Percentiles rank a stretch among this genome's conserved stretches.
phyloP scores from a whole-genome alignment of 192 early-diverging fungal genomes.

The Podila horticola region DNA sequence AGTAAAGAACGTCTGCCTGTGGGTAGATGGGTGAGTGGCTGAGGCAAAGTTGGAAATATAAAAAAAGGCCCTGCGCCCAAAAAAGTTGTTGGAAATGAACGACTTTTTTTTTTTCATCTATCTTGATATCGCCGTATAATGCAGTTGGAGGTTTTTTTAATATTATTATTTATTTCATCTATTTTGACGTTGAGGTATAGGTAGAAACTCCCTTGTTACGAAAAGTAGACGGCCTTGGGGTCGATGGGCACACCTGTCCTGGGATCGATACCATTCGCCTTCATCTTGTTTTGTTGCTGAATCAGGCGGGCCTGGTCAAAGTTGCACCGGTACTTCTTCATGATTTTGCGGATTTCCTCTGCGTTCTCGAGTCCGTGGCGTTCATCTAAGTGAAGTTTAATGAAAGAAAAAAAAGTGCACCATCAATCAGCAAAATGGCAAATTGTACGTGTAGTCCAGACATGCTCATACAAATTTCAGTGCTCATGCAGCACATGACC shows the following conservation, averaged over 20 bases:
- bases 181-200: background rate
- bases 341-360: constrained; percentile 63
- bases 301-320: constrained; percentile 71
- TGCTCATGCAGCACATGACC: too few species aligned
- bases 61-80: too few species aligned
- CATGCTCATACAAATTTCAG: too few species aligned
- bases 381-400: constrained; percentile 19
- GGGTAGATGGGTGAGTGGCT: too few species aligned
- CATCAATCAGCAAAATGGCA: background rate
- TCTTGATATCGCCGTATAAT: too few species aligned
- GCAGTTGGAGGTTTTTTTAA: too few species aligned
- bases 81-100: too few species aligned
- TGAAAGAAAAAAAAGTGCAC: background rate
- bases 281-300: constrained; percentile 63
- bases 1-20: too few species aligned
- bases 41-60: too few species aligned
- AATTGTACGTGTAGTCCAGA: background rate
- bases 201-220: constrained; percentile 4
- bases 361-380: constrained; percentile 64
- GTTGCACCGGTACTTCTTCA: constrained; percentile 58
- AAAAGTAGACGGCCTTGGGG: constrained; percentile 67
- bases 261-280: constrained; percentile 69
- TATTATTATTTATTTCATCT: background rate
- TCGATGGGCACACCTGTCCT: constrained; percentile 64
- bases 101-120: too few species aligned